A percentile compares a stretch with the other conserved stretches of the same genome.
Conservation (phyloP, 148 eudicot genomes). For the Hydrangea macrophylla region DNA sequence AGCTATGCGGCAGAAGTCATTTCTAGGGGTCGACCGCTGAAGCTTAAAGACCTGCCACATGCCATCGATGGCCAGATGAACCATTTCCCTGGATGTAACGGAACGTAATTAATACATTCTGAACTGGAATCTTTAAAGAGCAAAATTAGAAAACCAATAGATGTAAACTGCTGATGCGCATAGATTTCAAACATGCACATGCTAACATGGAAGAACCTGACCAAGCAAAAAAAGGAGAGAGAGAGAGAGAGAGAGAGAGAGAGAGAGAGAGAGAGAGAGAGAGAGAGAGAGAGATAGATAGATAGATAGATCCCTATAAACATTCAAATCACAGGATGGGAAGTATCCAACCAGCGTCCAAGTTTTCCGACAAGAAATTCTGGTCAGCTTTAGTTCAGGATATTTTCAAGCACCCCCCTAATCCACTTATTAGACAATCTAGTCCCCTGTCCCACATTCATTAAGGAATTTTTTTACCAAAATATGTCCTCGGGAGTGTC, state of each 20-base stretch:
- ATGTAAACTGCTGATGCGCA: constrained; percentile 1
- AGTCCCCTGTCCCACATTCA: too few species aligned
- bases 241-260: not conserved
- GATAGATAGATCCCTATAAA: too few species aligned
- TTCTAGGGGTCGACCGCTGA: constrained; percentile 82
- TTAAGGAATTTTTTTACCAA: too few species aligned
- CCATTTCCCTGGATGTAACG: constrained; percentile 80
- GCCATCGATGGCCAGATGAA: constrained; percentile 98
- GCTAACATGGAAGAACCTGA: constrained; percentile 2
- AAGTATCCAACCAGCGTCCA: not conserved
- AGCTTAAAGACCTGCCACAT: constrained; percentile 99
- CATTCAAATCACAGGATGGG: not conserved
- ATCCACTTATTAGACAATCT: too few species aligned
- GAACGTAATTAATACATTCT: constrained; percentile 15
- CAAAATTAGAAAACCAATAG: not conserved
- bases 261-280: not conserved
- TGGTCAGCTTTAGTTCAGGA: not conserved
- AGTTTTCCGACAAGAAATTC: not conserved
- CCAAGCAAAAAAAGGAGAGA: not conserved
- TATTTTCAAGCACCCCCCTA: too few species aligned
- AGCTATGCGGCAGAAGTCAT: constrained; percentile 95
- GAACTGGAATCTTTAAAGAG: not conserved
- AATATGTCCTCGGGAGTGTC: too few species aligned
- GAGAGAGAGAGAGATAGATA: not conserved
- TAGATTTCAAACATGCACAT: not conserved